These are phyloP conservation scores for Penicillium maclennaniae DNA, from an alignment of 495 filamentous ascomycete species.

Conservation along the genomic window DNA sequence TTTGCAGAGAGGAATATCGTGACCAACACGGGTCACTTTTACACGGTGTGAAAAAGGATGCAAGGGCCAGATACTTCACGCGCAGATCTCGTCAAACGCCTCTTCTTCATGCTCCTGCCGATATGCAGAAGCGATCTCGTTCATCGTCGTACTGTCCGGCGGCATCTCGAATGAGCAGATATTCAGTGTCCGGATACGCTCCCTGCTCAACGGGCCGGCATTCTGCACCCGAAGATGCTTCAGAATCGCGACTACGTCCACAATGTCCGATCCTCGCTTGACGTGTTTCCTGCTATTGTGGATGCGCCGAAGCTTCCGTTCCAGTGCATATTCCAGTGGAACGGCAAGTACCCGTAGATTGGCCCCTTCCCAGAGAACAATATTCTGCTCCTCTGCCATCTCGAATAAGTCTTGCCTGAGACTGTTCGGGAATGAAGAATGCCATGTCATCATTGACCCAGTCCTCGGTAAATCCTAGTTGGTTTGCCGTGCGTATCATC, in stretches of 20 bases:
- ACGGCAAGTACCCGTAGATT: conserved; percentile 24
- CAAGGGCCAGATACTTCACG: background rate
- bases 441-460: conserved; percentile 31
- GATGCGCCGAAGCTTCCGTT: conserved; percentile 32
- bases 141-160: conserved; percentile 26
- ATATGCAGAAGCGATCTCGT: conserved; percentile 20
- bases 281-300: conserved; percentile 10
- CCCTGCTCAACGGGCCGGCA: conserved; percentile 20
- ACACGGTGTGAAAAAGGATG: conserved; percentile 25
- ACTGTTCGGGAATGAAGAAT: conserved; percentile 24
- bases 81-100: conserved; percentile 7
- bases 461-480: conserved; percentile 17
- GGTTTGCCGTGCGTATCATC: conserved; percentile 10
- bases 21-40: conserved; percentile 29
- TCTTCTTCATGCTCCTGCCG: conserved; percentile 22
- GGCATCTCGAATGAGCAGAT: conserved; percentile 21
- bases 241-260: conserved; percentile 28
- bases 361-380: conserved; percentile 22
- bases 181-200: conserved; percentile 27
- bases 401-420: conserved; percentile 18
- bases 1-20: conserved; percentile 33
- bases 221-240: conserved; percentile 17
- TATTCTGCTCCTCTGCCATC: conserved; percentile 24
- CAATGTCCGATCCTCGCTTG: conserved; percentile 22
- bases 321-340: conserved; percentile 35